These are phyloP conservation scores for Xylaria acuta DNA, from an alignment of 495 filamentous ascomycete genomes.

Conservation along the genomic window DNA sequence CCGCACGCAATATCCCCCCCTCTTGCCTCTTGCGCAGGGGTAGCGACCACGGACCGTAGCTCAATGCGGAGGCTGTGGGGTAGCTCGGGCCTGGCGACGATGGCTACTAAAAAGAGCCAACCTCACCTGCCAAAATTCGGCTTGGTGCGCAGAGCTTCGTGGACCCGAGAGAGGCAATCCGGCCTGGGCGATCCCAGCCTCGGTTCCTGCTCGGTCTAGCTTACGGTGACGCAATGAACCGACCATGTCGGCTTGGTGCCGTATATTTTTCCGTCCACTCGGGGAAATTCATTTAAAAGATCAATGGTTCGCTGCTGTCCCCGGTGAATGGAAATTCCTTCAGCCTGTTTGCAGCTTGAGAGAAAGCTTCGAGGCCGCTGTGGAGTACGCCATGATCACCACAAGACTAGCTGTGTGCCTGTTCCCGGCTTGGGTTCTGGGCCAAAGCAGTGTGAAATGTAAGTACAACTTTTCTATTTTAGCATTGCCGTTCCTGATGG, in stretches of 20 bases:
- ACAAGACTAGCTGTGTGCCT: constrained; percentile 26
- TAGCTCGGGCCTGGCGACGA: constrained; percentile 13
- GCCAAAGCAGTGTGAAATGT: constrained; percentile 35
- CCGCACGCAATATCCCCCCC: constrained; percentile 1
- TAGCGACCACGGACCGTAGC: neutral
- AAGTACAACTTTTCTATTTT: constrained; percentile 12
- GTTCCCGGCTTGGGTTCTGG: constrained; percentile 33
- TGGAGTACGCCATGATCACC: constrained; percentile 22
- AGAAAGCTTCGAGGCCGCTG: neutral
- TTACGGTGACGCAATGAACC: constrained; percentile 13
- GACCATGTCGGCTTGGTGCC: constrained; percentile 13
- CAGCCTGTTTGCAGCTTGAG: neutral
- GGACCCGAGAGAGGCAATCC: constrained; percentile 8
- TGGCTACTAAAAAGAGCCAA: constrained; percentile 2
- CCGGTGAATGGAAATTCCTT: neutral
- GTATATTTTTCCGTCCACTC: constrained; percentile 9
- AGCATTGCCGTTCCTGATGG: neutral
- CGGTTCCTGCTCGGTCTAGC: neutral
- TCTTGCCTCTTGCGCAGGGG: constrained; percentile 9
- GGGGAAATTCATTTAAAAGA: neutral
- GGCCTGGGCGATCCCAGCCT: neutral
- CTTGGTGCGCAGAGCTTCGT: neutral
- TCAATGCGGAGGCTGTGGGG: constrained; percentile 17
- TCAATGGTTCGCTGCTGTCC: neutral
- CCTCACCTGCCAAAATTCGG: neutral